Conservation (phyloP, 2,329 filamentous ascomycete species). For the Ophiostoma sp. region DNA sequence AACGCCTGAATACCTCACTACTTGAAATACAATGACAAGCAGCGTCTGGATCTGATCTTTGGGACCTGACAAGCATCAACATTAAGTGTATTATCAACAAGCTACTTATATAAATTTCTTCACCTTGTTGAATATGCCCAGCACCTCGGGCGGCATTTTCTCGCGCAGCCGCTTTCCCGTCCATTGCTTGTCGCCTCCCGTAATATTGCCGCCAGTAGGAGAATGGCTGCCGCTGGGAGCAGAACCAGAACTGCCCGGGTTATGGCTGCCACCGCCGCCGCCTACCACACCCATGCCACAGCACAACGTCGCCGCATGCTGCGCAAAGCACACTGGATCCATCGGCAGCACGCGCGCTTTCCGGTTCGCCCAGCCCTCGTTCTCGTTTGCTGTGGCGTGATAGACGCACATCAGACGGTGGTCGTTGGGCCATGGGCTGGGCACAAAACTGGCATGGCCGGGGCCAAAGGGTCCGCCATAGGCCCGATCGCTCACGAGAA, state of each 20-base stretch:
- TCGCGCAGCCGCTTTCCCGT: not conserved
- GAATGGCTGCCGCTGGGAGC: not conserved
- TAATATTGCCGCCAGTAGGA: not conserved
- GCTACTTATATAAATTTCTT: not conserved
- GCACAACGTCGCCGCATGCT: not conserved
- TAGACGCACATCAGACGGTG: constrained; percentile 2
- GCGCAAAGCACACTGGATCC: constrained; percentile 5
- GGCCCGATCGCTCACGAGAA: constrained; percentile 9
- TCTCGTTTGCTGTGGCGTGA: constrained; percentile 8
- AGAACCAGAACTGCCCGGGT: not conserved
- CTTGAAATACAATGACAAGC: no score
- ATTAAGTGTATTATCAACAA: no score
- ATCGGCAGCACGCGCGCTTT: constrained; percentile 11
- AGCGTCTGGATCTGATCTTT: no score
- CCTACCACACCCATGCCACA: constrained; percentile 4
- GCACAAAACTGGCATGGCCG: constrained; percentile 5
- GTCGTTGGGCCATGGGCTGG: constrained; percentile 9
- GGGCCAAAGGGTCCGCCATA: constrained; percentile 13
- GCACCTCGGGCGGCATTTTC: constrained; percentile 12
- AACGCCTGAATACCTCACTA: no score
- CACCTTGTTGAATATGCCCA: constrained; percentile 8
- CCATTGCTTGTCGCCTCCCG: constrained; percentile 6
- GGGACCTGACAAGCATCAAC: no score
- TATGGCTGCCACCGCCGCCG: not conserved
- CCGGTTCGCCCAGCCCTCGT: constrained; percentile 11